phyloP scores from a whole-genome alignment of 2,329 filamentous ascomycete species.

The Pseudogymnoascus sp. region DNA sequence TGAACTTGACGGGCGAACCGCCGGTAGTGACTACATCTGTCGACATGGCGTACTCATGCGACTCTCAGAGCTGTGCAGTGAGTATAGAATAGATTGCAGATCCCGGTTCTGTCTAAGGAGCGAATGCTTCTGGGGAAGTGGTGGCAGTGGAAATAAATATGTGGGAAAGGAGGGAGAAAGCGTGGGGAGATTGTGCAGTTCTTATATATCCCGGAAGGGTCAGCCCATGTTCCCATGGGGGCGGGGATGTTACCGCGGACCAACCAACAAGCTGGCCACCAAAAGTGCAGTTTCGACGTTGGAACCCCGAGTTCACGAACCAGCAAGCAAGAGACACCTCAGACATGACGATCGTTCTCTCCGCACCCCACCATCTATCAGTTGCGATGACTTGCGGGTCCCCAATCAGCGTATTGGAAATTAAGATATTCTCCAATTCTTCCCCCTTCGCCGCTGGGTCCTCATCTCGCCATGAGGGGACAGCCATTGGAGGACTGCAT shows the following conservation, averaged over 20 bases:
- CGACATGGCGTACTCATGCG: slow-evolving; percentile 3
- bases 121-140: background rate
- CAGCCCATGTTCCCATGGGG: background rate
- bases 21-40: background rate
- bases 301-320: background rate
- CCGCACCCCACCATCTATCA: slow-evolving; percentile 5
- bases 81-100: background rate
- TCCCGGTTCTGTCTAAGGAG: background rate
- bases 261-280: background rate
- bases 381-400: background rate
- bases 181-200: background rate
- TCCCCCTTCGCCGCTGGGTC: slow-evolving; percentile 3
- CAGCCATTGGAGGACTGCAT: background rate
- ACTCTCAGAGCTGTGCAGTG: slow-evolving; percentile 6
- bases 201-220: background rate
- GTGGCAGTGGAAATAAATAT: background rate
- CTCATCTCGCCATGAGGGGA: slow-evolving; percentile 5
- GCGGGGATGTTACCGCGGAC: background rate
- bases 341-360: slow-evolving; percentile 1
- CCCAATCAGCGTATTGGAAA: background rate
- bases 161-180: background rate
- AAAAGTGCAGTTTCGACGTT: background rate
- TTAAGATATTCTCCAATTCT: slow-evolving; percentile 6
- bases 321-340: background rate
- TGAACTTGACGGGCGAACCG: slow-evolving; percentile 35